These are phyloP conservation scores for Ephemerocybe angulata DNA, from an alignment of 768 basidiomycete species.

Conservation along the genomic window DNA sequence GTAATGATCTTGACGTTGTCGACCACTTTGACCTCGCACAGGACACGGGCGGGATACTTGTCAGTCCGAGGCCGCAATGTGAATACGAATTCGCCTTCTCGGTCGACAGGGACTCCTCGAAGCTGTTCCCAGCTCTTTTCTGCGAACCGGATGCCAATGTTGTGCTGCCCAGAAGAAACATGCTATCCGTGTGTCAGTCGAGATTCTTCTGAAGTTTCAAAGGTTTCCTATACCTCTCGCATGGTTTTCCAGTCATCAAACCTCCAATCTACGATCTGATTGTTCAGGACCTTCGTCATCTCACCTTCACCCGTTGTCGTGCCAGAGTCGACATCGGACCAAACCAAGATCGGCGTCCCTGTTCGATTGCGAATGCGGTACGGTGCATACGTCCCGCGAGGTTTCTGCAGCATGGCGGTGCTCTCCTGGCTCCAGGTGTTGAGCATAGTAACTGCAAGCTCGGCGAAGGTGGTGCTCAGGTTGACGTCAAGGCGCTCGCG, in stretches of 20 bases:
- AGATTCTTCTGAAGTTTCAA: background rate
- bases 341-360: conserved; percentile 78
- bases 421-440: conserved; percentile 75
- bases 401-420: conserved; percentile 66
- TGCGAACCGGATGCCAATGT: conserved; percentile 78
- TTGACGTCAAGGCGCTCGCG: conserved; percentile 88
- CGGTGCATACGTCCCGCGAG: conserved; percentile 86
- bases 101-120: conserved; percentile 84
- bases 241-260: conserved; percentile 95
- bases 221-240: conserved; percentile 67
- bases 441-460: conserved; percentile 70
- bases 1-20: conserved; percentile 94
- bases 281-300: conserved; percentile 63
- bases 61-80: conserved; percentile 76
- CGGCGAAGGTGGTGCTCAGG: conserved; percentile 84
- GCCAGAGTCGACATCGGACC: conserved; percentile 73
- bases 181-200: conserved; percentile 37
- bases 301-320: conserved; percentile 43
- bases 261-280: conserved; percentile 85
- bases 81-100: conserved; percentile 89
- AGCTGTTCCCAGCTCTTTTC: conserved; percentile 89
- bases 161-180: conserved; percentile 74
- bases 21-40: conserved; percentile 86
- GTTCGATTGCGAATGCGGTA: conserved; percentile 91
- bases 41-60: conserved; percentile 72